Base-by-base conservation (phyloP, 768 basidiomycete species). In the Royoungia palumana region DNA sequence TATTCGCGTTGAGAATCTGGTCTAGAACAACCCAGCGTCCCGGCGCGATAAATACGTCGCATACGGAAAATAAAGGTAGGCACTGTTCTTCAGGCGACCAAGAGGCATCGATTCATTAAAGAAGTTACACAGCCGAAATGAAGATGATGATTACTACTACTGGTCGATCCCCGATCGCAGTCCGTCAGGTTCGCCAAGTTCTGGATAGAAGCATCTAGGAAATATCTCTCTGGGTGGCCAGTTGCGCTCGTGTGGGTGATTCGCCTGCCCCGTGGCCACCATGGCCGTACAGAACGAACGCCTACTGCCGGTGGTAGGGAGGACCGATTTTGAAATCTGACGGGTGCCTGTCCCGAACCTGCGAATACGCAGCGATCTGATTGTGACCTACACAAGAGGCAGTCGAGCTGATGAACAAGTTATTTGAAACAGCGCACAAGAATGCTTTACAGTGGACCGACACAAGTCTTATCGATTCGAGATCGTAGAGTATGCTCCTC, bases 91-190 rank as follows among this genome's bases (percentile, higher is more conserved):
- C 30, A 32, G n/a, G 38, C 36, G 22, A 36, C 39, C 47, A 51
- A 48, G 36, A 49, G 44, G 32, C 47, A 46, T 32, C 48, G 54
- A 47, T 34, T 47, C 57, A 63, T 57, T 47, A 46, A 55, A 43
- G 17, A 53, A 17, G 41, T 50, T 62, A n/a, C n/a, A n/a, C n/a
- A 46, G 25, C 62, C 62, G 63, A 64, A 57, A 65, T 60, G 57
- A 64, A 62, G 49, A 43, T 14, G 45, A 35, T 25, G 49, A 56
- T 58, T 54, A 47, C 49, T 52, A 32, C 52, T 54, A 50, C 55
- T 50, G 54, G 55, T 52, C 55, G 62, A 62, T 63, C 60, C 55
- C 38, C 44, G 62, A 64, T 65, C 60, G 35, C 42, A 46, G 41
- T 38, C 40, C 43, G 49, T 40, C 50, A 35, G 24, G 42, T 25